Conservation (phyloP, 495 filamentous ascomycete genomes). For the Penicillium diatomitis region DNA sequence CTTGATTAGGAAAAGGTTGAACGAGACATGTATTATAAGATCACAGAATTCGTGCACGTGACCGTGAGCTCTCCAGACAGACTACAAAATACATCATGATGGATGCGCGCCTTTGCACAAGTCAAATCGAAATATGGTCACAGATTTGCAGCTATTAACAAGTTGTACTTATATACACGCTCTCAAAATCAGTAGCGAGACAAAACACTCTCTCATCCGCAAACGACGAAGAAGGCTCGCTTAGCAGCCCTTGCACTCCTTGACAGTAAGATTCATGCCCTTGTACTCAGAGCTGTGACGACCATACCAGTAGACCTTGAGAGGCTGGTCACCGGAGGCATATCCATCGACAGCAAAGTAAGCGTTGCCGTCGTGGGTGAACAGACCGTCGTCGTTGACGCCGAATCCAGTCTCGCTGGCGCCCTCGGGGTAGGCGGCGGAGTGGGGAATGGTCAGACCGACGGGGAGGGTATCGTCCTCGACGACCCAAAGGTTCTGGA, state of each 20-base stretch:
- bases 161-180: not conserved
- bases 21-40: too few species aligned
- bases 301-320: constrained; percentile 23
- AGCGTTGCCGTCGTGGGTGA: constrained; percentile 19
- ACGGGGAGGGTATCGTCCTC: constrained; percentile 15
- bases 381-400: constrained; percentile 19
- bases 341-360: constrained; percentile 22
- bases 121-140: too few species aligned
- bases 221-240: not conserved
- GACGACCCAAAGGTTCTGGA: constrained; percentile 25
- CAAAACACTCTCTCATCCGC: too few species aligned
- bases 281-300: constrained; percentile 15
- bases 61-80: too few species aligned
- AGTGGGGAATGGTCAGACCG: constrained; percentile 24
- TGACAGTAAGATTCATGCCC: constrained; percentile 17
- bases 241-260: constrained; percentile 20
- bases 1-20: too few species aligned
- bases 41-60: too few species aligned
- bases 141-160: too few species aligned
- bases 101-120: too few species aligned
- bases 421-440: constrained; percentile 18
- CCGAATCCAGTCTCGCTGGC: constrained; percentile 19
- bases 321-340: constrained; percentile 2
- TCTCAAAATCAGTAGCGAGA: too few species aligned
- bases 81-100: too few species aligned